Evolutionary conservation across 805 yeast genomes (phyloP).

Genomic region (Ascoidea tarda): DNA sequence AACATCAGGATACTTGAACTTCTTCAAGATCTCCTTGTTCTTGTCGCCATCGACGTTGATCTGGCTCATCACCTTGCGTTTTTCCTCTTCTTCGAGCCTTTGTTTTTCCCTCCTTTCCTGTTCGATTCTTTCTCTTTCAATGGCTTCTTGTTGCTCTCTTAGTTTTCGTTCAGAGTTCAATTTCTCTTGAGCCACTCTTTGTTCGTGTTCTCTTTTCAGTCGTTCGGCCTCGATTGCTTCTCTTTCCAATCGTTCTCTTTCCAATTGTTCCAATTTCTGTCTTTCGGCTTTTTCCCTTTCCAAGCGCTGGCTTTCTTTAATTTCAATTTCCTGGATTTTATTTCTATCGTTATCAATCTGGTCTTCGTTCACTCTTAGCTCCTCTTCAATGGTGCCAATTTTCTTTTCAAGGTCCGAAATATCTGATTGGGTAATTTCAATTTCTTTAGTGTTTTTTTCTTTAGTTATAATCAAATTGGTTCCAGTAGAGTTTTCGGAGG

Average conservation of each 20-base stretch:
- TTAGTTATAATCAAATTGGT: too few relatives aligned
- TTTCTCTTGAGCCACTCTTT: neutral
- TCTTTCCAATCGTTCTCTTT: neutral
- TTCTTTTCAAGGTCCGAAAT: neutral
- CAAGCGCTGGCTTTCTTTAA: neutral
- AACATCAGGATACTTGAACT: neutral
- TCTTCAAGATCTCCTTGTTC: neutral
- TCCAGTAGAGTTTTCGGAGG: neutral
- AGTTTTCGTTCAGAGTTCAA: neutral
- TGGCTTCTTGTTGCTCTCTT: neutral
- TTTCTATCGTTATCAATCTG: neutral
- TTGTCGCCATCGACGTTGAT: neutral
- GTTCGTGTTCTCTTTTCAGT: neutral
- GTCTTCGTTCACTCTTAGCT: neutral
- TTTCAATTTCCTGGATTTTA: neutral
- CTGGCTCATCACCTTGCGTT: neutral
- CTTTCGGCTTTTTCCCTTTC: neutral
- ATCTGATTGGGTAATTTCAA: too few relatives aligned
- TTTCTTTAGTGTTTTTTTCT: neutral
- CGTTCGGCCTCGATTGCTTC: neutral
- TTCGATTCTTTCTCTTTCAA: neutral
- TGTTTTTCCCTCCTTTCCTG: neutral
- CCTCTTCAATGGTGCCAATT: neutral
- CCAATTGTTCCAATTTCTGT: neutral
- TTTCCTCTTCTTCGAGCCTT: neutral